Conservation (phyloP, 2,329 filamentous ascomycete species). For the Colletotrichum siamense region DNA sequence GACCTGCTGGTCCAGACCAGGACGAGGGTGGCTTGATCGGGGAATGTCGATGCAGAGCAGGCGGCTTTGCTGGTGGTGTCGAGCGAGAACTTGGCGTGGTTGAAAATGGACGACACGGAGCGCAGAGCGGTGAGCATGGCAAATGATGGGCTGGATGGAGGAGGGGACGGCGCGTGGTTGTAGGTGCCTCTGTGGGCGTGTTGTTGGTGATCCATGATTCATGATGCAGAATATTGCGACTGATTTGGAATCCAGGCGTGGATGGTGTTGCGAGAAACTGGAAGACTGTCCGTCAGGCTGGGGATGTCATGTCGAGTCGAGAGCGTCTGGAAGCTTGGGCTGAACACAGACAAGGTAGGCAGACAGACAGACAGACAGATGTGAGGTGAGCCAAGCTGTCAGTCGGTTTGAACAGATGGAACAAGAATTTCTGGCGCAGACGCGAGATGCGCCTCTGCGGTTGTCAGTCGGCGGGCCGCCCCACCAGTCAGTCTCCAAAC, state of each 20-base stretch:
- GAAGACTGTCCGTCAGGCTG: neutral
- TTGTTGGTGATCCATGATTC: constrained; percentile 3
- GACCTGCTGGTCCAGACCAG: constrained; percentile 5
- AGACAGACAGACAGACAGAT: neutral
- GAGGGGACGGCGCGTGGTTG: neutral
- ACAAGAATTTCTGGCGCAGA: neutral
- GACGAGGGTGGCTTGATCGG: neutral
- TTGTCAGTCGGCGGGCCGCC: neutral
- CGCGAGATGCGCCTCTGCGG: constrained; percentile 12
- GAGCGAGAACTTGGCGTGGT: neutral
- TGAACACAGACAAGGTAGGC: neutral
- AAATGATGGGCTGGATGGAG: neutral
- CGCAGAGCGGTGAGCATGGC: constrained; percentile 2
- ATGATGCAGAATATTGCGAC: neutral
- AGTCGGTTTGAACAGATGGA: neutral
- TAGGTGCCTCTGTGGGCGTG: neutral
- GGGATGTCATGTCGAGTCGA: neutral
- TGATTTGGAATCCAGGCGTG: constrained; percentile 3
- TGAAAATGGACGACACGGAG: neutral
- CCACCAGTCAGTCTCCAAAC: neutral
- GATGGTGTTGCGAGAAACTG: neutral
- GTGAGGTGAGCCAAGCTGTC: neutral
- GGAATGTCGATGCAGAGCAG: constrained; percentile 2
- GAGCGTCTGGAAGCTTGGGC: neutral
- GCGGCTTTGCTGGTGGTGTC: neutral